Conservation (phyloP, 2,329 filamentous ascomycete genomes). For the Penicillium sp. region DNA sequence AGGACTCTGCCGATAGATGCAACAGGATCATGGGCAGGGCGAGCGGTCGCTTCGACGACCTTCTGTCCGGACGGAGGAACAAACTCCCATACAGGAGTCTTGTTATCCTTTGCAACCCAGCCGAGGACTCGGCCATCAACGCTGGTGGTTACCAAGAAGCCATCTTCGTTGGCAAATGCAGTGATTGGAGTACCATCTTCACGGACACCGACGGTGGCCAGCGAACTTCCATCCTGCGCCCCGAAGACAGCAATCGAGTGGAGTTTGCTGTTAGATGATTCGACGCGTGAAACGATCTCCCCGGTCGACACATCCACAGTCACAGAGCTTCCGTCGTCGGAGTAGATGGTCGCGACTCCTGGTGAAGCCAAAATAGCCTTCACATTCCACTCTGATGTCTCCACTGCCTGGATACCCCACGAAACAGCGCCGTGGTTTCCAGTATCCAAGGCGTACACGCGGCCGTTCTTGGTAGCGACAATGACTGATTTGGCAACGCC, state of each 20-base stretch:
- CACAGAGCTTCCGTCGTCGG: slow-evolving; percentile 62
- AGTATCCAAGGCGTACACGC: slow-evolving; percentile 76
- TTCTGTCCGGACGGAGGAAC: slow-evolving; percentile 63
- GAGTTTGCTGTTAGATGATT: slow-evolving; percentile 26
- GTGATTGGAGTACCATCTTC: slow-evolving; percentile 38
- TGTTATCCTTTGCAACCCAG: slow-evolving; percentile 42
- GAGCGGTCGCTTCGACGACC: slow-evolving; percentile 66
- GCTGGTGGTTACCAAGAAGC: slow-evolving; percentile 44
- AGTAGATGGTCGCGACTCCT: slow-evolving; percentile 59
- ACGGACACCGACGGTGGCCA: slow-evolving; percentile 33
- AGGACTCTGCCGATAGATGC: slow-evolving; percentile 94
- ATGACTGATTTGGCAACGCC: slow-evolving; percentile 85
- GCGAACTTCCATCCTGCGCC: slow-evolving; percentile 18
- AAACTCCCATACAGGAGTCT: slow-evolving; percentile 69
- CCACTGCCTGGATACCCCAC: slow-evolving; percentile 69
- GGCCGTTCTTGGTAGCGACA: slow-evolving; percentile 74
- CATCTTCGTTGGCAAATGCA: slow-evolving; percentile 31
- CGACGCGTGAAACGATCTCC: slow-evolving; percentile 37
- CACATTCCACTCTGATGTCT: slow-evolving; percentile 64
- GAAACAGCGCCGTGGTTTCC: slow-evolving; percentile 70
- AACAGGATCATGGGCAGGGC: slow-evolving; percentile 76
- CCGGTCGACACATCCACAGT: slow-evolving; percentile 50
- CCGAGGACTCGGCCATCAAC: slow-evolving; percentile 45
- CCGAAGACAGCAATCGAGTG: slow-evolving; percentile 36
- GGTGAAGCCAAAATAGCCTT: slow-evolving; percentile 66